Evolutionary conservation across 192 early-diverging fungal species (phyloP).

Genomic region (Dissophora ornata): DNA sequence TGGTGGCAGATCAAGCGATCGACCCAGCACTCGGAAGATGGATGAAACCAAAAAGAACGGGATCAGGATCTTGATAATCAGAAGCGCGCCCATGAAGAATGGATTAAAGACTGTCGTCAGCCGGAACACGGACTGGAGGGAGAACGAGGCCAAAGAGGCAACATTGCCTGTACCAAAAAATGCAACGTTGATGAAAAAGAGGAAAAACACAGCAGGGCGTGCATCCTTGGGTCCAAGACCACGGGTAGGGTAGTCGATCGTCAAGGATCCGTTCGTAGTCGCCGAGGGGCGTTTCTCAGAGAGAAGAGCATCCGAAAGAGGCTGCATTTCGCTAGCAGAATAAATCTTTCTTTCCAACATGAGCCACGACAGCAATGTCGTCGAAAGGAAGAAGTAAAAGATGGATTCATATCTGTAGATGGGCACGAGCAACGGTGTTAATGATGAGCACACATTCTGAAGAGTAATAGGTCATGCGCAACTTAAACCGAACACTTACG

Average conservation of each 20-base stretch:
- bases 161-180: constrained; percentile 99
- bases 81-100: constrained; percentile 85
- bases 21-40: constrained; percentile 81
- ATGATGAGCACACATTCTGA: not conserved
- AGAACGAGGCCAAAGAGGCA: constrained; percentile 87
- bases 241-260: constrained; percentile 45
- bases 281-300: constrained; percentile 13
- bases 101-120: constrained; percentile 92
- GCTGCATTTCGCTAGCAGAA: constrained; percentile 37
- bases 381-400: constrained; percentile 88
- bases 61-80: constrained; percentile 92
- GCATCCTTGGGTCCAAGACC: constrained; percentile 65
- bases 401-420: constrained; percentile 76
- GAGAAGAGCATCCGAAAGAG: constrained; percentile 32
- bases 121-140: constrained; percentile 88
- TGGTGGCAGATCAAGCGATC: constrained; percentile 81
- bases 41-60: constrained; percentile 94
- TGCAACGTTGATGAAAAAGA: constrained; percentile 91
- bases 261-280: not conserved
- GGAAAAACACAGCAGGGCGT: constrained; percentile 77
- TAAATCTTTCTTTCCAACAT: constrained; percentile 74
- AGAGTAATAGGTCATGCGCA: too few species aligned
- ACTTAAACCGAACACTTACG: constrained; percentile 34
- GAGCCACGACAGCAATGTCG: constrained; percentile 80
- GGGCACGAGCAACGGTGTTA: not conserved